Base-by-base conservation (phyloP, 352 stramenopile genomes). In the Phytopythium kandeliae region DNA sequence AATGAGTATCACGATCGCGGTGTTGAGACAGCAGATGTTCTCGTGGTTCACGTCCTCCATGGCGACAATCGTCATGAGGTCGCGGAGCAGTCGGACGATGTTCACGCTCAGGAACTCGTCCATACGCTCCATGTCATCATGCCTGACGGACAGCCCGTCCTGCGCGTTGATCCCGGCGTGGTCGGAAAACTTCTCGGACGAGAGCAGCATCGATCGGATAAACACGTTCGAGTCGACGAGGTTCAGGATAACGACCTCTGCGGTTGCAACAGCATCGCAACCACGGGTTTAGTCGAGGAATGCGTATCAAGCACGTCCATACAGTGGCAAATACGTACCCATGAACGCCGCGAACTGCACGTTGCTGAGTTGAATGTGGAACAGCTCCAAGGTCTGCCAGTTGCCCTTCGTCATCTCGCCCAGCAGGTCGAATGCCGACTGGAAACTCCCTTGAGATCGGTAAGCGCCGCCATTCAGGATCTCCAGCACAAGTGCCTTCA, bases 11-110 rank as follows among this genome's bases (percentile, higher is more conserved):
- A 98, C 83, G 33, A 98, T 86, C 11, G 92, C 92, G 38, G 96
- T 98, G 74, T 98, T 98, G 30, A 98, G 64, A 52, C 93, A 98
- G 75, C 96, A 98, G 69, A 98, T 98, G 63, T 98, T 98, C 65
- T 98, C 95, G 64, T 98, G 94, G 59, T 98, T 98, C 57, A 98
- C 89, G 47, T 97, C 95, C 22, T 91, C 80, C 51, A 98, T 72
- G 51, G 89, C 81, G n/a, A 98, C 92, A 38, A 97, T 92, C 9
- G 77, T 90, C 80, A 98, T 95, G 40, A 98, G 85, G 69, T 97
- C 86, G 49, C 92, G 87, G n/a, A 98, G 53, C 10, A 98, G 69
- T 4, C 83, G 69, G 28, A 94, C 74, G 25, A 94, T 69, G 62
- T 98, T 97, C 3, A 92, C 62, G 21, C 73, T 65, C 51, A 98